phyloP scores from a whole-genome alignment of 176 grass and related monocot genomes.

The Carex cristatella region DNA sequence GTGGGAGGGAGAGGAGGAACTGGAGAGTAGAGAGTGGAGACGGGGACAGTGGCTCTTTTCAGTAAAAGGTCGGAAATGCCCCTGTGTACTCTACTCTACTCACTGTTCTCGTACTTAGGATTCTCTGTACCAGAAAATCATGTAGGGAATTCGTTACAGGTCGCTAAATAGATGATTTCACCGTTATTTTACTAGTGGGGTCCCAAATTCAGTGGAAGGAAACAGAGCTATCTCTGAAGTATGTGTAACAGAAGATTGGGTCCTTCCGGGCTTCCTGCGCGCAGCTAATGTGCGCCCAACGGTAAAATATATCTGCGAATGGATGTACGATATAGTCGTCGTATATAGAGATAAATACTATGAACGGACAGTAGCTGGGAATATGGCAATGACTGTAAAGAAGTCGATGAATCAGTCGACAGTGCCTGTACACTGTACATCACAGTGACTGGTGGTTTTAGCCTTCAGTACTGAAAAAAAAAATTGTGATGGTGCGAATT shows the following conservation, averaged over 20 bases:
- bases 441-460: neutral
- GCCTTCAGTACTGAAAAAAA: neutral
- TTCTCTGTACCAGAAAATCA: neutral
- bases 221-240: neutral
- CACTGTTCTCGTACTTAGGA: neutral
- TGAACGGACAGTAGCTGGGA: neutral
- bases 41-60: neutral
- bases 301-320: neutral
- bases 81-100: neutral
- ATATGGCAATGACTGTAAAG: neutral
- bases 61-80: neutral
- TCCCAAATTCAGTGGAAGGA: neutral
- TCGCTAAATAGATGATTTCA: neutral
- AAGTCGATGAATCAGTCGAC: neutral
- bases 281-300: neutral
- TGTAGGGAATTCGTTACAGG: neutral
- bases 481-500: neutral
- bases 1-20: conserved; percentile 11
- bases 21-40: neutral
- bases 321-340: neutral
- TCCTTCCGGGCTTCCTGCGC: neutral
- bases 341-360: neutral
- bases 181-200: neutral
- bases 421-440: neutral
- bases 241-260: neutral